Conservation (phyloP, 768 basidiomycete genomes). For the Mycena metata region DNA sequence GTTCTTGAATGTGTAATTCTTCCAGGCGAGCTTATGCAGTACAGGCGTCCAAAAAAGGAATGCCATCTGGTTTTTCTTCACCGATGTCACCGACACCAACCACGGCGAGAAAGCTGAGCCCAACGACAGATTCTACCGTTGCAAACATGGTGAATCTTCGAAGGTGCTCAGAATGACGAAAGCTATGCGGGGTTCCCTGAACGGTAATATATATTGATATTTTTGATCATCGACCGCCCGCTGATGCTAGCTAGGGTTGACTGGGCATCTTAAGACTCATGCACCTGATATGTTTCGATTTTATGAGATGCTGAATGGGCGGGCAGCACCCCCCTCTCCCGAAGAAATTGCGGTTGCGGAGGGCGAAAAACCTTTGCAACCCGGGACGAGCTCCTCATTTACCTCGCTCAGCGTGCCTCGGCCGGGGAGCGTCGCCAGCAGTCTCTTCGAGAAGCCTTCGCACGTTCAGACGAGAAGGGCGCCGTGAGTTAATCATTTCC, state of each 20-base stretch:
- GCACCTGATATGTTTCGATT: constrained; percentile 12
- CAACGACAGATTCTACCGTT: constrained; percentile 19
- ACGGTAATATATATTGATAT: not conserved
- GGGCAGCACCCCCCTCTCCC: not conserved
- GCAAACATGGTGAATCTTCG: constrained; percentile 18
- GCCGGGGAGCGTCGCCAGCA: not conserved
- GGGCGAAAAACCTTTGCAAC: not conserved
- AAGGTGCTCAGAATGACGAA: constrained; percentile 4
- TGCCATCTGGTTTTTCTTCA: constrained; percentile 16
- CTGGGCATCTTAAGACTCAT: constrained; percentile 1
- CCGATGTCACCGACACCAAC: not conserved
- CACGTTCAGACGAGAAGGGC: constrained; percentile 1
- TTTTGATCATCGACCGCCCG: not conserved
- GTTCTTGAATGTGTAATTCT: no score
- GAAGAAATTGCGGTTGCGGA: constrained; percentile 14
- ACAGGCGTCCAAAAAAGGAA: not conserved
- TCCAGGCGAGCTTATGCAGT: no score
- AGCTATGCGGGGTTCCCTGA: not conserved
- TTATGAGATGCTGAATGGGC: not conserved
- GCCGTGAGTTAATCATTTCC: not conserved
- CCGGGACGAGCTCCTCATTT: not conserved
- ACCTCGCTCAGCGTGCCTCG: not conserved
- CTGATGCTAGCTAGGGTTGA: constrained; percentile 1
- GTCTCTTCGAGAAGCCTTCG: not conserved
- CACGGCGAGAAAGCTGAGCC: not conserved